Conservation (phyloP, 2,329 filamentous ascomycete species). For the Rosellinia necatrix region DNA sequence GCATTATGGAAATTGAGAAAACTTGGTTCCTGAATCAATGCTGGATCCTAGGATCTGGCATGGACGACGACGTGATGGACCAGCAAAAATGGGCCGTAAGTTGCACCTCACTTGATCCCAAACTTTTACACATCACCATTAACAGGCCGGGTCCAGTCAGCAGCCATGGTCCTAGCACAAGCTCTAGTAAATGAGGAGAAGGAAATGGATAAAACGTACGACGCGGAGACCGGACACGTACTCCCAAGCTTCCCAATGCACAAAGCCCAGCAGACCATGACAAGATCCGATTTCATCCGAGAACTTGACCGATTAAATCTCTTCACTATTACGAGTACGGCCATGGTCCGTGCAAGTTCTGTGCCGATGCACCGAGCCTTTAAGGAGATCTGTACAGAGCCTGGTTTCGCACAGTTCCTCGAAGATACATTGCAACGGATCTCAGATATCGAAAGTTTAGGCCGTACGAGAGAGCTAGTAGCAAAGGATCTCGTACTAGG, state of each 20-base stretch:
- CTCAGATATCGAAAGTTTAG: conserved; percentile 88
- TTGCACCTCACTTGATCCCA: conserved; percentile 31
- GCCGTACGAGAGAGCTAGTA: conserved; percentile 90
- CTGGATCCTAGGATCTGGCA: conserved; percentile 74
- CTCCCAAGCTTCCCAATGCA: conserved; percentile 83
- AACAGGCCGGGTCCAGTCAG: conserved; percentile 60
- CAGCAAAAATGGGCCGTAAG: conserved; percentile 92
- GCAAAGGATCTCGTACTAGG: conserved; percentile 91
- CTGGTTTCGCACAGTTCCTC: conserved; percentile 81
- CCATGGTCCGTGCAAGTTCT: conserved; percentile 87
- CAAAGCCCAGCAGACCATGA: conserved; percentile 90
- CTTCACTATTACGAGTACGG: conserved; percentile 87
- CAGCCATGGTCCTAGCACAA: conserved; percentile 90
- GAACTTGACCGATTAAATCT: conserved; percentile 92
- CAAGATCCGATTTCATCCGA: conserved; percentile 90
- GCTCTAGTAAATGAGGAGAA: conserved; percentile 85
- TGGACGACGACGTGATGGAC: conserved; percentile 98
- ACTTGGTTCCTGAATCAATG: conserved; percentile 82
- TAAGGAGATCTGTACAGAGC: conserved; percentile 74
- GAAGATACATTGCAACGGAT: conserved; percentile 85
- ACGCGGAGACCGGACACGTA: conserved; percentile 70
- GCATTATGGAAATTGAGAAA: conserved; percentile 72
- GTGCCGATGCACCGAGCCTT: conserved; percentile 97
- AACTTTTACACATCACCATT: background rate
- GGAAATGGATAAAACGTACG: conserved; percentile 67